Evolutionary conservation across 345 rosid species (phyloP), one percentile per base, ranked within the genome.

Genomic region (Hypericum perforatum): DNA sequence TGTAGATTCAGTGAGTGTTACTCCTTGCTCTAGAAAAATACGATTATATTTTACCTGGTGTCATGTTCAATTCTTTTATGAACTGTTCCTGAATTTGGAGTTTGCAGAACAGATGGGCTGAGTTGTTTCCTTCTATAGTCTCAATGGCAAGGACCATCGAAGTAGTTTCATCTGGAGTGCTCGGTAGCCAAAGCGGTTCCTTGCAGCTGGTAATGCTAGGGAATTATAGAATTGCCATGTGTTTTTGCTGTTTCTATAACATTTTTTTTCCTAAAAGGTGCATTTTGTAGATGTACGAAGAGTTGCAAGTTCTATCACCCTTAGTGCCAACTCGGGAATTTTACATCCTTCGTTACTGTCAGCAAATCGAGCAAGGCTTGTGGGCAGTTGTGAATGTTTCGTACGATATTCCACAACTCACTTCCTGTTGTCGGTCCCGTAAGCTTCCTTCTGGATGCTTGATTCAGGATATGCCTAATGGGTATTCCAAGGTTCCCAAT

Each of bases 381-480:
- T 92, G 96, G 98, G 82, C 86, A 0, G 71, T 88, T 43, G 91
- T 76, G 7, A 83, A 84, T 64, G 90, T 92, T 69, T 92, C 98
- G 0, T 84, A 85, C 54, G 87, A 92, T 54, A 71, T 80, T 62
- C 79, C 94, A 9, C 95, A 85, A 58, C 74, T 78, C 54, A 62
- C 78, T 61, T 72, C 91, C 32, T 86, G 80, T 16, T 74, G 70
- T 61, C 78, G 47, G 37, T 78, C 75, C 47, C 76, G 68, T 55
- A 76, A 79, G 69, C 88, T 76, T 62, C 98, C 97, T 49, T 92
- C 98, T 32, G 98, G 98, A 43, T 85, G 97, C 75, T 80, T 92
- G 78, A 88, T 92, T 68, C 95, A 92, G 64, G 94, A 88, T 76
- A 80, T 88, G 82, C 94, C 98, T 13, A 85, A 83, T 58, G 98